Evolutionary conservation across 805 yeast species (phyloP), one percentile per base, ranked within the genome.

Genomic region (Danielia oregonensis): DNA sequence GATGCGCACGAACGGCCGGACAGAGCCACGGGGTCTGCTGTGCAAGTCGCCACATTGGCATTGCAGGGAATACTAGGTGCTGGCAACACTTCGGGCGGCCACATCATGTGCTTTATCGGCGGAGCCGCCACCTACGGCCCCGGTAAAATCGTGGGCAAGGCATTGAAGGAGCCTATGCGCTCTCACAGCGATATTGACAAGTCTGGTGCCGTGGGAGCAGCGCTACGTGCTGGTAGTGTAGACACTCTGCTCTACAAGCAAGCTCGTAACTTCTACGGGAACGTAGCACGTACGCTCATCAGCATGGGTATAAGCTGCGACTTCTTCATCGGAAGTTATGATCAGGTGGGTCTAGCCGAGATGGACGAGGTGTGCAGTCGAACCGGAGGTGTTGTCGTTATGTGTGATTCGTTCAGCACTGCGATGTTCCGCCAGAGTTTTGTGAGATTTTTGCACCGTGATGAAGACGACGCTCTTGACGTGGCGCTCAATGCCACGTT

Each of bases 111-210:
- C 16, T 79, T 79, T 47, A 51, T 74, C 4, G 83, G 79, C 18
- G 86, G 86, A 1, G 78, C 82, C 5, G 74, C 82, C 45, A 81
- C 86, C 0, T 59, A 60, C 40, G 86, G 86, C 1, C 82, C 83
- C 2, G 87, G 86, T 2, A 50, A 61, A 24, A 74, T 81, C 22
- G 85, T 79, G 8, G 71, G 72, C 6, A 59, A 68, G n/a, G 57
- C 63, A 17, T 61, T 79, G 37, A 79, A 74, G 46, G 82, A 77
- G 37, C 81, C 86, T 5, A 61, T 80, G 29, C 69, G 87, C 60
- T 78, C 85, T 0, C 86, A 80, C 51, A 75, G 76, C 49, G 82
- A 78, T 51, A 70, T 80, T 26, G 57, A 61, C 17, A 74, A 69
- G 40, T 73, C 72, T 13, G 38, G 36, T 12, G 36, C 57, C 12